phyloP scores from a whole-genome alignment of 78 protist genomes.

The Polysphondylium violaceum region DNA sequence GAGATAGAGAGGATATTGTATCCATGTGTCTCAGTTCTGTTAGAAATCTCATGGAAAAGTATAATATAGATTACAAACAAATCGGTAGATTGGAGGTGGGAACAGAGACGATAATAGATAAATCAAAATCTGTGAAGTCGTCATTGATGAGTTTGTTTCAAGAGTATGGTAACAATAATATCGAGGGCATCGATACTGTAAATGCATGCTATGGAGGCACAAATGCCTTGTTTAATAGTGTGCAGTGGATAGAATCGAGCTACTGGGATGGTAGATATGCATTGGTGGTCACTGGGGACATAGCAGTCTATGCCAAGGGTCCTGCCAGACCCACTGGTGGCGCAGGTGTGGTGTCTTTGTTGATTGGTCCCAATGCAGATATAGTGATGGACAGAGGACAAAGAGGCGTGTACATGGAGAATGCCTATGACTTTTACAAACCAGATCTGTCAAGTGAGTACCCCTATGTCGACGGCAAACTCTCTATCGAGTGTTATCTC shows the following conservation, averaged over 20 bases:
- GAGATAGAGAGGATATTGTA: constrained; percentile 95
- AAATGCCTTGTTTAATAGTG: constrained; percentile 91
- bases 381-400: constrained; percentile 82
- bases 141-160: constrained; percentile 88
- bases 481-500: constrained; percentile 90
- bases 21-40: constrained; percentile 89
- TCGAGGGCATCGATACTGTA: constrained; percentile 88
- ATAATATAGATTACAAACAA: constrained; percentile 20
- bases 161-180: constrained; percentile 74
- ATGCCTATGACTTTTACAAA: constrained; percentile 98
- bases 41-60: constrained; percentile 78
- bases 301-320: constrained; percentile 93
- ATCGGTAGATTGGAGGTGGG: constrained; percentile 98
- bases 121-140: constrained; percentile 93
- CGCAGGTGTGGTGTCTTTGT: constrained; percentile 97
- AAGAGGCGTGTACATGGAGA: constrained; percentile 88
- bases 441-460: constrained; percentile 93
- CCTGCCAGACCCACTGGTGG: constrained; percentile 91
- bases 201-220: constrained; percentile 99
- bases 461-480: constrained; percentile 94
- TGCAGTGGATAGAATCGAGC: constrained; percentile 93
- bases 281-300: constrained; percentile 93
- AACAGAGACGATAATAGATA: constrained; percentile 96
- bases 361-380: constrained; percentile 97
- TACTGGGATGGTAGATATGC: constrained; percentile 98